A percentile compares a stretch with the other conserved stretches of the same genome.
phyloP scores from a whole-genome alignment of 306 rosid genomes.

The Trifolium repens region DNA sequence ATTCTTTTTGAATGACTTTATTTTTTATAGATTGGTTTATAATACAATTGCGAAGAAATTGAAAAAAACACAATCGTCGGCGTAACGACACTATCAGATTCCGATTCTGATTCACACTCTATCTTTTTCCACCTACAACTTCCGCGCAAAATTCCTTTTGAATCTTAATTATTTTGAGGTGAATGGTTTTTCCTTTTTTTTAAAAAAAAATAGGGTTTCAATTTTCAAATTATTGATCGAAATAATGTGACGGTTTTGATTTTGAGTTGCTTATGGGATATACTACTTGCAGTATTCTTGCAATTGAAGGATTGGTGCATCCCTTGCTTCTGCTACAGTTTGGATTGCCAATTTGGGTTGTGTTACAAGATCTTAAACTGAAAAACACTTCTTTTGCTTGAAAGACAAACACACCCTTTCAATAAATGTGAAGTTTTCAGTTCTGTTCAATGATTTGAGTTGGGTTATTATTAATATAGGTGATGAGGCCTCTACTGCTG shows the following conservation, averaged over 20 bases:
- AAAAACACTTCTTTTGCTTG: not conserved
- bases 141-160: constrained; percentile 1
- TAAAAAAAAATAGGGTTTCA: constrained; percentile 36
- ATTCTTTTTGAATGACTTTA: too few relatives aligned
- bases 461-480: constrained; percentile 50
- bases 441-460: constrained; percentile 5
- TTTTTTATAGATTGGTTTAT: too few relatives aligned
- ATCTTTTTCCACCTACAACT: constrained; percentile 6
- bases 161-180: constrained; percentile 11
- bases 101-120: constrained; percentile 6
- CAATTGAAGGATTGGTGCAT: constrained; percentile 27
- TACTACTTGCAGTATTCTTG: constrained; percentile 18
- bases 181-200: constrained; percentile 4
- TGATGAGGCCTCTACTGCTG: constrained; percentile 69
- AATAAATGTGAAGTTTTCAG: not conserved
- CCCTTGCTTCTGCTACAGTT: not conserved
- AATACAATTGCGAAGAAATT: constrained; percentile 16
- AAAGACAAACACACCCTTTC: not conserved
- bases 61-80: constrained; percentile 45
- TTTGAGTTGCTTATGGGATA: constrained; percentile 9
- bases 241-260: constrained; percentile 6
- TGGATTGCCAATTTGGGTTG: not conserved
- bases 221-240: constrained; percentile 9
- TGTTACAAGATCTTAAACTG: not conserved
- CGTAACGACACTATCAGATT: constrained; percentile 42